Percentiles rank a stretch among this genome's conserved stretches.
Evolutionary conservation across 2,329 filamentous ascomycete genomes (phyloP).

Genomic region (Phyllosticta citriasiana): DNA sequence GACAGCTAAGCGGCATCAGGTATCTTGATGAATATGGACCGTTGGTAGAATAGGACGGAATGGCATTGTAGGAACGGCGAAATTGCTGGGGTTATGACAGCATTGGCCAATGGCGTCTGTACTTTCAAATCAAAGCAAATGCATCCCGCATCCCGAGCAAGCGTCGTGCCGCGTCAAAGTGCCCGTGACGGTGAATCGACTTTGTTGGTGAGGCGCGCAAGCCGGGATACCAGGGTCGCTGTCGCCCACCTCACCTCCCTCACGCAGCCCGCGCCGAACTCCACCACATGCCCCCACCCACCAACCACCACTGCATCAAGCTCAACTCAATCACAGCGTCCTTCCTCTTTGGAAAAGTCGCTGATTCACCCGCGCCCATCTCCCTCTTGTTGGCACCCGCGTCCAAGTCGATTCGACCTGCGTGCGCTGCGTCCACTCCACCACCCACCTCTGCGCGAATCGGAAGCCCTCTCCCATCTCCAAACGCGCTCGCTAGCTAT

Average conservation of each 20-base stretch:
- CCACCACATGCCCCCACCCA: no score
- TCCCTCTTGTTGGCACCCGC: no score
- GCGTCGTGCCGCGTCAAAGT: not conserved
- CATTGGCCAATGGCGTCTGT: not conserved
- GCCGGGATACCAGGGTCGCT: not conserved
- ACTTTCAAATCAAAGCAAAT: not conserved
- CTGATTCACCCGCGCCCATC: no score
- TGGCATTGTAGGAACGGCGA: not conserved
- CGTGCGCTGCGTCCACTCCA: not conserved
- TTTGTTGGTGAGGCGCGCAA: not conserved
- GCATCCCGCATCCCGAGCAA: not conserved
- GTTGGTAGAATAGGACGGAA: not conserved
- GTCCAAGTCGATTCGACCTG: no score
- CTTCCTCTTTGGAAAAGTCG: no score
- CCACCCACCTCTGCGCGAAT: not conserved
- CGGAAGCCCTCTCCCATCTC: not conserved
- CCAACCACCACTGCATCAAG: no score
- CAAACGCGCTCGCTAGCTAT: not conserved
- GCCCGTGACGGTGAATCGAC: not conserved
- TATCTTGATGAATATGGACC: constrained; percentile 38
- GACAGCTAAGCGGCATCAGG: constrained; percentile 15
- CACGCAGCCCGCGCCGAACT: not conserved
- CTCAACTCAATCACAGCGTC: no score
- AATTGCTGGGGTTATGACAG: not conserved
- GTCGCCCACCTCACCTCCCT: not conserved